phyloP scores from a whole-genome alignment of 495 filamentous ascomycete genomes.

The Penicillium longicatenatum region DNA sequence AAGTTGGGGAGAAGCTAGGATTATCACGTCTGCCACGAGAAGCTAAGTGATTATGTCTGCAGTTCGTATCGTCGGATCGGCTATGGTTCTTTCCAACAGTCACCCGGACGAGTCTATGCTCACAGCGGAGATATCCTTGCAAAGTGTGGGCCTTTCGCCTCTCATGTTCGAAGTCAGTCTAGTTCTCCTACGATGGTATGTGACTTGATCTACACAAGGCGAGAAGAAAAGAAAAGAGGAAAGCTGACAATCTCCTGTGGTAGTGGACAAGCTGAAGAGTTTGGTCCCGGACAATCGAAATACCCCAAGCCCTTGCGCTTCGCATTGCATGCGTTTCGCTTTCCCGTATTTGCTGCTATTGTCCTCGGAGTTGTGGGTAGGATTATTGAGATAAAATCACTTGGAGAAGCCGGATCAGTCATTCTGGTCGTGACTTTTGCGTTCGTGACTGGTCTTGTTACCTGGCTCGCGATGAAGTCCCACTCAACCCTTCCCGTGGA shows the following conservation, averaged over 20 bases:
- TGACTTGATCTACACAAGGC: neutral
- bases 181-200: conserved; percentile 35
- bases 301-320: conserved; percentile 22
- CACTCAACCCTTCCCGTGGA: conserved; percentile 23
- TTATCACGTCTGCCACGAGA: neutral
- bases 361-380: conserved; percentile 30
- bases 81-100: conserved; percentile 27
- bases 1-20: conserved; percentile 7
- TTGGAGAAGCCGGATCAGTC: conserved; percentile 26
- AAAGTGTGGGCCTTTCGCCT: conserved; percentile 37
- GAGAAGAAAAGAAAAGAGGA: neutral
- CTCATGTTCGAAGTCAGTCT: conserved; percentile 40
- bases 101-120: conserved; percentile 23
- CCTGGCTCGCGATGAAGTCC: conserved; percentile 26
- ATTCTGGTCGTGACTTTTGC: conserved; percentile 29
- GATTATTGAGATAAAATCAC: conserved; percentile 20
- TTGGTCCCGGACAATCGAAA: conserved; percentile 33
- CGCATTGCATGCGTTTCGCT: conserved; percentile 27
- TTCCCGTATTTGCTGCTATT: conserved; percentile 30
- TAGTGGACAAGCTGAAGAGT: conserved; percentile 37
- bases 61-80: conserved; percentile 37
- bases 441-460: conserved; percentile 28
- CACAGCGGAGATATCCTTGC: conserved; percentile 28
- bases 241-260: neutral
- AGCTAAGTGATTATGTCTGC: neutral